A percentile compares a stretch with the other conserved stretches of the same genome.
phyloP scores from a whole-genome alignment of 345 rosid species.

The Melaleuca alternifolia region DNA sequence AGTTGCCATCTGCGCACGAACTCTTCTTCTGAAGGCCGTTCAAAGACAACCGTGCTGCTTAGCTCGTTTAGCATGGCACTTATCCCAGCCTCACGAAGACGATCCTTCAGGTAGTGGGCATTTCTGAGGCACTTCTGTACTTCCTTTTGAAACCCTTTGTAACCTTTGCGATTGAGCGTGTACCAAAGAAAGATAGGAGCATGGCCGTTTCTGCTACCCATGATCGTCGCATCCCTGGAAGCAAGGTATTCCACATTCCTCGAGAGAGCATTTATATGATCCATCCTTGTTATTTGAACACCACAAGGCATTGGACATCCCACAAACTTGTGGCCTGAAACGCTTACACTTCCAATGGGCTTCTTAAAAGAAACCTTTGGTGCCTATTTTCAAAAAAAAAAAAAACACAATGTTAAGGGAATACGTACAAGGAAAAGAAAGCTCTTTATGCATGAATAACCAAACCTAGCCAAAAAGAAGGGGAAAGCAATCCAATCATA shows the following conservation, averaged over 20 bases:
- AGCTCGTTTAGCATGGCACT: conserved; percentile 93
- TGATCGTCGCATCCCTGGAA: conserved; percentile 96
- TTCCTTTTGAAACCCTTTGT: conserved; percentile 91
- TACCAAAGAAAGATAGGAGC: conserved; percentile 98
- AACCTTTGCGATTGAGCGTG: conserved; percentile 83
- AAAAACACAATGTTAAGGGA: neutral
- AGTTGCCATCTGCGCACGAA: conserved; percentile 94
- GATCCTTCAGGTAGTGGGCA: conserved; percentile 80
- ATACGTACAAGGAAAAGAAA: neutral
- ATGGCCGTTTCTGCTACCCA: conserved; percentile 98
- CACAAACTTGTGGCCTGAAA: conserved; percentile 90
- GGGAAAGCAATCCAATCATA: neutral
- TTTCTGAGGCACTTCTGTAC: conserved; percentile 90
- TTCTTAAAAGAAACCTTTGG: conserved; percentile 87
- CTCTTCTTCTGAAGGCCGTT: conserved; percentile 83
- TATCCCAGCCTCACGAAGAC: conserved; percentile 51
- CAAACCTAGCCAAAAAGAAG: neutral
- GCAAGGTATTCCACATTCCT: conserved; percentile 90
- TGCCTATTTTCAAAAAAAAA: conserved; percentile 39
- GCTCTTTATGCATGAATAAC: neutral
- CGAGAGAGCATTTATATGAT: conserved; percentile 71
- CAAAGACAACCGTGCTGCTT: conserved; percentile 92
- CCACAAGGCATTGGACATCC: conserved; percentile 99
- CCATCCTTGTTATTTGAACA: conserved; percentile 83
- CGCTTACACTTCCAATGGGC: conserved; percentile 94